Conservation (phyloP, 768 basidiomycete genomes). For the Candolleomyces aberdarensis region DNA sequence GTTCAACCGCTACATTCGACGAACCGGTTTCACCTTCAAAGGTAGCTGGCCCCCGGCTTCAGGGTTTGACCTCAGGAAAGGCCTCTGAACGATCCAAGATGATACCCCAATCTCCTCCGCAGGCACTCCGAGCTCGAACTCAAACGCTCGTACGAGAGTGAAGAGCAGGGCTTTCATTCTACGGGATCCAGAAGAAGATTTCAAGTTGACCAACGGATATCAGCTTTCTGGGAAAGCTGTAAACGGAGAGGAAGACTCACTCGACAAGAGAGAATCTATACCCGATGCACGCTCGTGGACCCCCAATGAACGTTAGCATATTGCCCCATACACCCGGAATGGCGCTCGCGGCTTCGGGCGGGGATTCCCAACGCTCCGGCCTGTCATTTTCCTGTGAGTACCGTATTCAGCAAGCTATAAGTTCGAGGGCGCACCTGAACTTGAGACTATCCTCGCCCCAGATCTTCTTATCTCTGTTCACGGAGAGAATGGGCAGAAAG, state of each 20-base stretch:
- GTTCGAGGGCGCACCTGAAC: conserved; percentile 42
- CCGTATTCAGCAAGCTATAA: too few species aligned
- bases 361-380: conserved; percentile 58
- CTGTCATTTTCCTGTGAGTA: conserved; percentile 24
- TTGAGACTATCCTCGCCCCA: conserved; percentile 66
- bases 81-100: too few species aligned
- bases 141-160: too few species aligned
- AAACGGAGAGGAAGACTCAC: conserved; percentile 28
- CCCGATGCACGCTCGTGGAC: conserved; percentile 62
- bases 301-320: conserved; percentile 56
- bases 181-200: background rate
- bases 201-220: background rate
- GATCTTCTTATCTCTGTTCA: conserved; percentile 50
- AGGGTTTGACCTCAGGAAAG: too few species aligned
- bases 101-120: too few species aligned
- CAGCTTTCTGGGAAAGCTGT: background rate
- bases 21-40: too few species aligned
- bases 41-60: too few species aligned
- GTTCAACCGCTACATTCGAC: too few species aligned
- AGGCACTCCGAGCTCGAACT: too few species aligned
- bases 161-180: conserved; percentile 39
- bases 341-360: conserved; percentile 37
- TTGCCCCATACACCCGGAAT: conserved; percentile 61
- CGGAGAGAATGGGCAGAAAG: conserved; percentile 45
- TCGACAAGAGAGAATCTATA: conserved; percentile 62